Conservation (phyloP, 2,329 filamentous ascomycete species). For the Ascochyta clinopodiicola region DNA sequence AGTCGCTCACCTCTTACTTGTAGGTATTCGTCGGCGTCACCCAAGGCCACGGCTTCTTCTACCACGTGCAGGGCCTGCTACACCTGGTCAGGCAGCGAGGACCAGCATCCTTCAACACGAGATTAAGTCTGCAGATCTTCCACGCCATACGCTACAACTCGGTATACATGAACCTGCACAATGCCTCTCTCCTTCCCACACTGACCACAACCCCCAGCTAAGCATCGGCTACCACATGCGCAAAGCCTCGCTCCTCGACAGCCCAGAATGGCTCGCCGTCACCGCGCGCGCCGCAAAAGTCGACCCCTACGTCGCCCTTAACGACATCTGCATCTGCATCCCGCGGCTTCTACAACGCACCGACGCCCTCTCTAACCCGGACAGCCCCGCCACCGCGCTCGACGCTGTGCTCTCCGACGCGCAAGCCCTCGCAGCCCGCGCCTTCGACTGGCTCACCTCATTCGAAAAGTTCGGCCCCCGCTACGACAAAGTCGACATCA, state of each 20-base stretch:
- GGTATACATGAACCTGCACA: slow-evolving; percentile 20
- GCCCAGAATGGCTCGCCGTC: slow-evolving; percentile 42
- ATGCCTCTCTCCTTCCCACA: background rate
- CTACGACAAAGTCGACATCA: slow-evolving; percentile 35
- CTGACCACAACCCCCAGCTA: slow-evolving; percentile 30
- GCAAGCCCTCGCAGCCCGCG: slow-evolving; percentile 30
- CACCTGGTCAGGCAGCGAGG: slow-evolving; percentile 42
- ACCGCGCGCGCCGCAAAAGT: slow-evolving; percentile 38
- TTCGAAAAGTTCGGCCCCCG: slow-evolving; percentile 40
- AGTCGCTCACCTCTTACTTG: background rate
- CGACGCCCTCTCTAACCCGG: slow-evolving; percentile 18
- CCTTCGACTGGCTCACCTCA: slow-evolving; percentile 39
- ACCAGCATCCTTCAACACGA: slow-evolving; percentile 38
- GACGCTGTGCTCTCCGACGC: slow-evolving; percentile 38
- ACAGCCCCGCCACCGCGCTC: slow-evolving; percentile 17
- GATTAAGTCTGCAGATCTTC: slow-evolving; percentile 41
- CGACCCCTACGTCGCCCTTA: slow-evolving; percentile 43
- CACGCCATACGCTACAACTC: slow-evolving; percentile 47
- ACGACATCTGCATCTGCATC: slow-evolving; percentile 43
- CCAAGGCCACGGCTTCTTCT: slow-evolving; percentile 46
- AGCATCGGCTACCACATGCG: slow-evolving; percentile 44
- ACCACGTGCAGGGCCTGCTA: slow-evolving; percentile 45
- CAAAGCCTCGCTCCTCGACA: slow-evolving; percentile 45
- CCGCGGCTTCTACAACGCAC: slow-evolving; percentile 45
- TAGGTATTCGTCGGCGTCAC: slow-evolving; percentile 46